Base-by-base conservation (phyloP, 495 filamentous ascomycete species). In the Penicillium daleae region DNA sequence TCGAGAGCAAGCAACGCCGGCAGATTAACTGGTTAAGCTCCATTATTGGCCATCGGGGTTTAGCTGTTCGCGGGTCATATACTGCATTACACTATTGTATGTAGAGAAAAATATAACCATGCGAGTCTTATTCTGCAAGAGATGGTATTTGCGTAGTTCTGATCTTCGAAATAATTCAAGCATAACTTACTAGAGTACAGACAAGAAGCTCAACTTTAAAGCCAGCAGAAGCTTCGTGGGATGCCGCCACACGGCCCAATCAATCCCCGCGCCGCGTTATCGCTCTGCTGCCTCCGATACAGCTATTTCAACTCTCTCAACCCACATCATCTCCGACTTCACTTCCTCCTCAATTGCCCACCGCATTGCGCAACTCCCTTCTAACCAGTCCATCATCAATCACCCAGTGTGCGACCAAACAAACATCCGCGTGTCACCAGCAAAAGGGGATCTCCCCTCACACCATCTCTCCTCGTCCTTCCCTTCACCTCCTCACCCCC, bases 231-330 rank as follows among this genome's bases (percentile, higher is more conserved):
- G 53, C 53, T 40, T 42, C 33, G n/a, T n/a, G 12, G 12, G 26
- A 56, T 56, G 0, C 4, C 33, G 29, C 17, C 35, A 61, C 61
- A 64, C 60, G 61, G 61, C 54, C 65, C 65, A 61, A 56, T 57
- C 44, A 52, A 4, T 49, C 56, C 46, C 56, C 59, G 40, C 61
- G 69, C 69, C 69, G 70, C 70, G 70, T 70, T 70, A 68, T 72
- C 67, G 53, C 62, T 59, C 21, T 70, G 64, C 55, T 72, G 69
- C 70, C 70, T 70, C 48, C 51, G 48, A 52, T 32, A 27, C 26
- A 19, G 24, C 49, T 27, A n/a, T 31, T 12, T 42, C 24, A 26
- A 17, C 27, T 55, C n/a, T n/a, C n/a, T 55, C 33, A 39, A 8
- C 26, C 54, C 35, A 35, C 31, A 3, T 15, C 37, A 44, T 10